phyloP scores from a whole-genome alignment of 2,329 filamentous ascomycete species.

The Alternaria solani region DNA sequence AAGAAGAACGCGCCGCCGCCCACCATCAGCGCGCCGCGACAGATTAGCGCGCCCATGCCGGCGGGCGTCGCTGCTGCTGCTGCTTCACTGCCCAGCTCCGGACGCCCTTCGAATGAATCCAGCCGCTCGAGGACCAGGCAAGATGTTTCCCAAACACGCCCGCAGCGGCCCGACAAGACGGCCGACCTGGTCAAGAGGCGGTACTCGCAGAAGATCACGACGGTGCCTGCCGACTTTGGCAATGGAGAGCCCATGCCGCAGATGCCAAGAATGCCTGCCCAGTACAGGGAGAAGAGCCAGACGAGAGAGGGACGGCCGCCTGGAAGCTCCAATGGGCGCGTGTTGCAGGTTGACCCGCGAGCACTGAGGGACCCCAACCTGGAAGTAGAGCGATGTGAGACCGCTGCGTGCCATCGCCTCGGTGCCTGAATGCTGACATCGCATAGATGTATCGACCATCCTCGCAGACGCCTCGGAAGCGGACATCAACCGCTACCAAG shows the following conservation, averaged over 20 bases:
- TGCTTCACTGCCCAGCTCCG: conserved; percentile 46
- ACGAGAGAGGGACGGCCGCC: conserved; percentile 58
- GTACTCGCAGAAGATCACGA: conserved; percentile 92
- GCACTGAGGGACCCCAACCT: conserved; percentile 82
- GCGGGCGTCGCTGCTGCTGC: conserved; percentile 34
- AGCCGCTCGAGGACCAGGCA: conserved; percentile 44
- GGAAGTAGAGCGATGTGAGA: conserved; percentile 77
- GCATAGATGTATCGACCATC: conserved; percentile 68
- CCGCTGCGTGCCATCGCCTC: conserved; percentile 5
- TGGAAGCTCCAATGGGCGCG: conserved; percentile 59
- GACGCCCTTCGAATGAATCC: conserved; percentile 48
- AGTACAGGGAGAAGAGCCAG: conserved; percentile 63
- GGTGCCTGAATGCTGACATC: conserved; percentile 12
- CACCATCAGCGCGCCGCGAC: conserved; percentile 62
- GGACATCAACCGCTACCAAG: conserved; percentile 84
- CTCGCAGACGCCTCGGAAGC: conserved; percentile 86
- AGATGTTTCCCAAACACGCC: conserved; percentile 40
- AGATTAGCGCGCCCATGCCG: conserved; percentile 58
- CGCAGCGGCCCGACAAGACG: conserved; percentile 61
- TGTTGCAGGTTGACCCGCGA: conserved; percentile 76
- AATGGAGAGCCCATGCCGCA: conserved; percentile 69
- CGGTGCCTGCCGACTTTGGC: conserved; percentile 74
- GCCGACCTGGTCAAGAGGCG: conserved; percentile 90
- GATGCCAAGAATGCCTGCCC: conserved; percentile 68
- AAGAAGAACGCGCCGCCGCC: conserved; percentile 59